These are phyloP conservation scores for Pseudopyricularia cyperi DNA, from an alignment of 2,329 filamentous ascomycete genomes.

Conservation along the genomic window DNA sequence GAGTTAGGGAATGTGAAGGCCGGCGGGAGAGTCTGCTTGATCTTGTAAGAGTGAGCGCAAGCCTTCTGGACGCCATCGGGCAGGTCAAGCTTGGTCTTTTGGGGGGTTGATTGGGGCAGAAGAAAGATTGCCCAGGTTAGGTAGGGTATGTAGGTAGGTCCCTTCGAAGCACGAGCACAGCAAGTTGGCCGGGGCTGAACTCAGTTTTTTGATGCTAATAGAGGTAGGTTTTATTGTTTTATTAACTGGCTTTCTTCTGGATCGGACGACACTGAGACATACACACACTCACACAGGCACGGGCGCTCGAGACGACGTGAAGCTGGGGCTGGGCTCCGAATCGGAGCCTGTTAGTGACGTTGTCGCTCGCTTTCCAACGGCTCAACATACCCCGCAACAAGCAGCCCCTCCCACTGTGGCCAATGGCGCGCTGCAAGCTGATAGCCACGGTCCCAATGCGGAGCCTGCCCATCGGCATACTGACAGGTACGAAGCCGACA, in stretches of 20 bases:
- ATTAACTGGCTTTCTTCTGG: not conserved
- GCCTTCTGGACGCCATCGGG: constrained; percentile 8
- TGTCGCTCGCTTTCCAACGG: constrained; percentile 16
- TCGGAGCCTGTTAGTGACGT: not conserved
- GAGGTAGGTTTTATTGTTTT: not conserved
- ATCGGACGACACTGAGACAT: not conserved
- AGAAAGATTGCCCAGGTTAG: no score
- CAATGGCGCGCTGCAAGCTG: not conserved
- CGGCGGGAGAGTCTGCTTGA: not conserved
- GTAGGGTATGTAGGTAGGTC: no score
- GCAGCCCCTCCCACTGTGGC: not conserved
- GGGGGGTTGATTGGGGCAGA: not conserved
- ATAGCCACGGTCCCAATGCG: not conserved
- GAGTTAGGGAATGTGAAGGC: not conserved
- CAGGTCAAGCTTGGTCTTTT: not conserved
- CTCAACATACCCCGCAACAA: constrained; percentile 6
- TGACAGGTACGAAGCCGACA: not conserved
- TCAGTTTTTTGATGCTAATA: no score
- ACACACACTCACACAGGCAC: no score
- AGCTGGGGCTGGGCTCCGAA: no score
- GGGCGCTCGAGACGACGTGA: not conserved
- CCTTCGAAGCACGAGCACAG: not conserved
- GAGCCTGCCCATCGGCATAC: not conserved
- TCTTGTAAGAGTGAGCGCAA: constrained; percentile 2
- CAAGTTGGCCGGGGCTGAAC: not conserved